phyloP scores from a whole-genome alignment of 2,329 filamentous ascomycete species.

The Ophiostoma sp. region DNA sequence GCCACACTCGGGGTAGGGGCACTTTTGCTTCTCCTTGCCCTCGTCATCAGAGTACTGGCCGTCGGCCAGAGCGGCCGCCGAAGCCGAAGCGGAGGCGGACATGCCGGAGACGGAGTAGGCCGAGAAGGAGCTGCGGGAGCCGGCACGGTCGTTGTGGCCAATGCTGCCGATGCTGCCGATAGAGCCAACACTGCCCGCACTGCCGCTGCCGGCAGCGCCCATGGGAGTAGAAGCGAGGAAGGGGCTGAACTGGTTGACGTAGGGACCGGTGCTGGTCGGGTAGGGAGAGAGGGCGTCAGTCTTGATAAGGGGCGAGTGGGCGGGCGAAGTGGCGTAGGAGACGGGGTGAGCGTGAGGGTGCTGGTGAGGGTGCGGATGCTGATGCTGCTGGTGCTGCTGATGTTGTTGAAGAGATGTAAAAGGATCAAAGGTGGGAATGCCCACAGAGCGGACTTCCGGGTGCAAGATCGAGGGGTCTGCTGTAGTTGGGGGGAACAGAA shows the following conservation, averaged over 20 bases:
- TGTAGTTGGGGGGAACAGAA: constrained; percentile 30
- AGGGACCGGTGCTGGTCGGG: constrained; percentile 45
- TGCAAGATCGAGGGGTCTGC: constrained; percentile 53
- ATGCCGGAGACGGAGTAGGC: constrained; percentile 29
- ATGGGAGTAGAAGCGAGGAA: constrained; percentile 45
- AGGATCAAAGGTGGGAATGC: constrained; percentile 48
- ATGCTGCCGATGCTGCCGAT: neutral
- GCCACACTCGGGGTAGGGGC: constrained; percentile 78
- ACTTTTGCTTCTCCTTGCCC: constrained; percentile 64
- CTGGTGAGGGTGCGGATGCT: constrained; percentile 32
- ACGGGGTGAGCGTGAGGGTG: constrained; percentile 35
- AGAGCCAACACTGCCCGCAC: neutral
- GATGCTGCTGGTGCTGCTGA: neutral
- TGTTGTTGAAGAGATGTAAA: constrained; percentile 28
- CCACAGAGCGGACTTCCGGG: constrained; percentile 48
- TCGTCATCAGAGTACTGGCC: constrained; percentile 60
- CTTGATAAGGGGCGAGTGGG: constrained; percentile 51
- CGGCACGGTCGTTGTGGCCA: constrained; percentile 5
- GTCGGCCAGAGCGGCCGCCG: constrained; percentile 32
- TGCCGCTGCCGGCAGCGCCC: constrained; percentile 27
- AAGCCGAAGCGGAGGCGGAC: neutral
- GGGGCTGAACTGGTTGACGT: constrained; percentile 35
- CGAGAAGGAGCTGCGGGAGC: constrained; percentile 55
- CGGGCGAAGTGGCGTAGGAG: constrained; percentile 56
- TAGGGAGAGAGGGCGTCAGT: constrained; percentile 44